Percentiles rank a stretch among this genome's conserved stretches.
These are phyloP conservation scores for Monosporascus sp. DNA, from an alignment of 2,329 filamentous ascomycete genomes.

Conservation along the genomic window DNA sequence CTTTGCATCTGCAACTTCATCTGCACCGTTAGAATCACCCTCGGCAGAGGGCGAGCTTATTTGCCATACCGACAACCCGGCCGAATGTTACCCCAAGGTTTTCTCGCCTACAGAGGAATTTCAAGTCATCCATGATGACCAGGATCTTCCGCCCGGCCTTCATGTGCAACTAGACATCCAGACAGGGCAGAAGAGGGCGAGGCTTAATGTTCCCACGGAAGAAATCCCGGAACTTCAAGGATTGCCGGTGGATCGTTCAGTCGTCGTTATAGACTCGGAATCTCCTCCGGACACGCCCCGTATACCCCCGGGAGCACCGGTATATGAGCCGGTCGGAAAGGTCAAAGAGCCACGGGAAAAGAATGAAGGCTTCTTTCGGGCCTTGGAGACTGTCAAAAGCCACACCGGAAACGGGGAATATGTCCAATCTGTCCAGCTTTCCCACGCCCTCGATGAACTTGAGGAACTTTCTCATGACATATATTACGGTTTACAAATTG, in stretches of 20 bases:
- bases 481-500: constrained; percentile 61
- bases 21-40: constrained; percentile 26
- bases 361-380: constrained; percentile 37
- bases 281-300: constrained; percentile 24
- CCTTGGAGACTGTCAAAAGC: constrained; percentile 45
- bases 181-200: constrained; percentile 60
- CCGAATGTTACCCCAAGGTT: constrained; percentile 60
- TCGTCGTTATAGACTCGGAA: constrained; percentile 50
- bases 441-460: constrained; percentile 50
- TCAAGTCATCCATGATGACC: constrained; percentile 56
- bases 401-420: constrained; percentile 23
- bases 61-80: constrained; percentile 54
- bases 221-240: constrained; percentile 40
- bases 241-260: constrained; percentile 45
- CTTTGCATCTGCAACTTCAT: constrained; percentile 24
- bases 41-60: constrained; percentile 50
- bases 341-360: constrained; percentile 46
- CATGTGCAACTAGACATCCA: constrained; percentile 62
- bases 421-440: constrained; percentile 28
- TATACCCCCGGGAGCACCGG: constrained; percentile 46
- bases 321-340: constrained; percentile 51
- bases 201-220: constrained; percentile 56
- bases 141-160: constrained; percentile 59
- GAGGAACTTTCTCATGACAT: constrained; percentile 62
- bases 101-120: constrained; percentile 62